Base-by-base conservation (phyloP, 2,329 filamentous ascomycete genomes). In the Neonectria magnoliae region DNA sequence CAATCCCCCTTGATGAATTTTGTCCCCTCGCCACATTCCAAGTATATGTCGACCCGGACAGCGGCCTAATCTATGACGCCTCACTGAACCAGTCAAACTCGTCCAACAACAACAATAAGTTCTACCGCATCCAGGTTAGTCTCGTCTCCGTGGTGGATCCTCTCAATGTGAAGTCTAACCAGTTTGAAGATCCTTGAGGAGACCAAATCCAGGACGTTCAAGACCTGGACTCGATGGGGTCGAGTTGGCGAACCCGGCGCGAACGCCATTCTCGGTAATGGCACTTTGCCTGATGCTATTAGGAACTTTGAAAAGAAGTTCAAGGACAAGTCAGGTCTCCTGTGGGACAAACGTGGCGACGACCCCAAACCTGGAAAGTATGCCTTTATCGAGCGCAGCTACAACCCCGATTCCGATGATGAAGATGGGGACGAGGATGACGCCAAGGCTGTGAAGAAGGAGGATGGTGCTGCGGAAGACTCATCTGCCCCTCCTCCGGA, bases 211-310 rank as follows among this genome's bases (percentile, higher is more conserved):
- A 66, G 78, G 10, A 65, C 62, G 9, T 92, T 84, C 76, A 80
- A 83, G 47, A 89, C 87, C 0, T 95, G 91, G 91, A 93, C 90
- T 3, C 85, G 92, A 61, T 97, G 92, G 92, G 93, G 93, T 22
- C 88, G 93, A 22, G 93, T 97, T 22, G 88, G 88, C 7, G 88
- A 90, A 60, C 73, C 69, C 11, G 88, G 88, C 5, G 83, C 87
- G 69, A 82, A 74, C 14, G 81, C 80, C 13, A 57, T 77, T 2
- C 75, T 88, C 1, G 83, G 82, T 20, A 59, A 75, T 25, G 82
- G 83, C 5, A 71, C 67, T 1, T 73, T 89, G 1, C 68, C 67
- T 0, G 75, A 80, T 27, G 87, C 87, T 1, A 73, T 85, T 36
- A 77, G 75, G 33, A 73, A 84, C 14, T 91, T 90, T 64, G 79